Evolutionary conservation across 2,329 filamentous ascomycete species (phyloP).

Genomic region (Pestalotiopsis sp.): DNA sequence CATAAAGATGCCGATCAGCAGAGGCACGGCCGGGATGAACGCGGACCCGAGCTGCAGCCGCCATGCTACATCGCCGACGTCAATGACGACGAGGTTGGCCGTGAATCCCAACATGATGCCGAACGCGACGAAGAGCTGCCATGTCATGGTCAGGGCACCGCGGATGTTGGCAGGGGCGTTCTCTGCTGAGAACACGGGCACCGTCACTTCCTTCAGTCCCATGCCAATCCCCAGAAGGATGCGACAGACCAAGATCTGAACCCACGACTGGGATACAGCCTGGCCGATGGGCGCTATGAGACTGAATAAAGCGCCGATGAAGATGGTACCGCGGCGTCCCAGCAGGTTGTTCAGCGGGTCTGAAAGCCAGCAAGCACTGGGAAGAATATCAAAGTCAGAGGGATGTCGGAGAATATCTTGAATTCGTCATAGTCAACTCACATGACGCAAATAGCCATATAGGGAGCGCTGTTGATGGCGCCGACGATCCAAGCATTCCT

Average conservation of each 20-base stretch:
- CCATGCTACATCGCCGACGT: constrained; percentile 63
- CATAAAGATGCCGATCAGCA: constrained; percentile 59
- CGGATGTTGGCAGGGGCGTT: constrained; percentile 55
- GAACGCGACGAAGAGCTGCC: constrained; percentile 60
- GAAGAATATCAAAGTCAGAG: background rate
- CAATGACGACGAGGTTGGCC: constrained; percentile 66
- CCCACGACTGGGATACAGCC: constrained; percentile 61
- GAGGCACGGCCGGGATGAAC: constrained; percentile 65
- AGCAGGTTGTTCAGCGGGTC: constrained; percentile 62
- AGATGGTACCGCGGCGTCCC: constrained; percentile 67
- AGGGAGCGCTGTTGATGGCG: background rate
- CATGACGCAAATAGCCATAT: background rate
- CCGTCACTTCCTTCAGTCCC: constrained; percentile 53
- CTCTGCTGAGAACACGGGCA: constrained; percentile 57
- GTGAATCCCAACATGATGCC: constrained; percentile 69
- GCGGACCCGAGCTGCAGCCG: constrained; percentile 66
- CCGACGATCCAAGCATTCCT: constrained; percentile 1
- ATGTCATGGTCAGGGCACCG: constrained; percentile 56
- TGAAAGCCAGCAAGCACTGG: constrained; percentile 63
- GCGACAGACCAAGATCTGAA: constrained; percentile 57
- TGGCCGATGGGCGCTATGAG: constrained; percentile 63
- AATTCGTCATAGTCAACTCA: background rate
- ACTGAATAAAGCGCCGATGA: constrained; percentile 64
- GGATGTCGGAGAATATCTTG: too few relatives aligned
- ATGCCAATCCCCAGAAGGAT: constrained; percentile 64